These are phyloP conservation scores for Lipomyces orientalis DNA, from an alignment of 805 yeast species.

Conservation along the genomic window DNA sequence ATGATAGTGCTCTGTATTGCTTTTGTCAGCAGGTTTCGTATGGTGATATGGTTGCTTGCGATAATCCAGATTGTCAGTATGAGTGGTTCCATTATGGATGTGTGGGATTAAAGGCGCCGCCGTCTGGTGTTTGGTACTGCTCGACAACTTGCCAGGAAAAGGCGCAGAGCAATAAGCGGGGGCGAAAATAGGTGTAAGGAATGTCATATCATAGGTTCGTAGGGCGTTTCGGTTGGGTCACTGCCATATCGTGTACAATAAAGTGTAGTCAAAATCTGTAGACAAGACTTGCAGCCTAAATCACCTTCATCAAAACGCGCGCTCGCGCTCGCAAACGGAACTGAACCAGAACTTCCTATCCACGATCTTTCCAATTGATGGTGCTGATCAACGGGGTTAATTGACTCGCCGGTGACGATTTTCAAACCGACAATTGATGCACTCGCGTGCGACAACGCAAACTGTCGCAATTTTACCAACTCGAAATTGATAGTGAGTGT, in stretches of 20 bases:
- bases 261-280: not conserved
- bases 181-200: slow-evolving; percentile 23
- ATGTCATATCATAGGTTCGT: not conserved
- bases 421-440: no score
- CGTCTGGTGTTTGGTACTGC: slow-evolving; percentile 94
- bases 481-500: no score
- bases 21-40: slow-evolving; percentile 92
- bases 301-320: not conserved
- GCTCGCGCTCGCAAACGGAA: no score
- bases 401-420: no score
- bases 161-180: slow-evolving; percentile 22
- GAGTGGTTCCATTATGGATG: slow-evolving; percentile 98
- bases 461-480: no score
- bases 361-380: no score
- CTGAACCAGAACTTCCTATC: no score
- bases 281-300: not conserved
- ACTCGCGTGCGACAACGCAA: no score
- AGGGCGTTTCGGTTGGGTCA: not conserved
- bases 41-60: slow-evolving; percentile 98
- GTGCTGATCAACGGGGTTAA: no score
- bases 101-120: slow-evolving; percentile 87
- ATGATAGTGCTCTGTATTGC: slow-evolving; percentile 79
- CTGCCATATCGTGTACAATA: not conserved
- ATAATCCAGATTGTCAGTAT: slow-evolving; percentile 80
- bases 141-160: slow-evolving; percentile 52